Evolutionary conservation across 257 asterid species (phyloP).

Genomic region (Solanum bukasovii): DNA sequence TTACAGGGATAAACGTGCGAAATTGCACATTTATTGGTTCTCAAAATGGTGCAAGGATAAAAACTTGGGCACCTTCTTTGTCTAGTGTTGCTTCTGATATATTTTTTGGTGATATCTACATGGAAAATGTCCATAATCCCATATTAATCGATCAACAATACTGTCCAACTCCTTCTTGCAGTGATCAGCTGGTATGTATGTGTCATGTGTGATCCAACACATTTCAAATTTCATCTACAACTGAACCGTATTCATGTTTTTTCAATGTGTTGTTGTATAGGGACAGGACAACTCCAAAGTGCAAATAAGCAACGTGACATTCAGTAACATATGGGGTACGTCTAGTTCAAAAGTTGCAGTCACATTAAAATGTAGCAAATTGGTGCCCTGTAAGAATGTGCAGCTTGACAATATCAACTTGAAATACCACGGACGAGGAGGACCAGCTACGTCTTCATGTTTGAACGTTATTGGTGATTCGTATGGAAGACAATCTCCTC

Average conservation of each 20-base stretch:
- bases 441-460: slow-evolving; percentile 27
- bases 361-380: slow-evolving; percentile 36
- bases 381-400: slow-evolving; percentile 40
- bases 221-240: too few species aligned
- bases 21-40: slow-evolving; percentile 37
- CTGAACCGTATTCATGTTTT: too few species aligned
- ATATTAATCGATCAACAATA: slow-evolving; percentile 58
- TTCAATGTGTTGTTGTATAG: slow-evolving; percentile 6
- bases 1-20: slow-evolving; percentile 19
- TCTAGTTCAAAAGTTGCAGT: slow-evolving; percentile 44
- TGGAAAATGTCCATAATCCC: slow-evolving; percentile 45
- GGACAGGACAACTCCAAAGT: slow-evolving; percentile 39
- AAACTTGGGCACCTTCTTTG: slow-evolving; percentile 51
- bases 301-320: slow-evolving; percentile 45
- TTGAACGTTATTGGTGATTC: slow-evolving; percentile 37
- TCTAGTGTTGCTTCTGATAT: slow-evolving; percentile 28
- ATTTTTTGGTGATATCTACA: slow-evolving; percentile 27
- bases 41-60: slow-evolving; percentile 61
- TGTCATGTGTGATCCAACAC: too few species aligned
- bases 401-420: slow-evolving; percentile 40
- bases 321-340: slow-evolving; percentile 42
- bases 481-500: slow-evolving; percentile 32
- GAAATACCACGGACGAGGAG: slow-evolving; percentile 26
- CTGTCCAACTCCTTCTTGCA: slow-evolving; percentile 34
- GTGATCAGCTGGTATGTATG: slow-evolving; percentile 10